Base-by-base conservation (phyloP, 129 eudicot genomes). In the Lactuca sativa region DNA sequence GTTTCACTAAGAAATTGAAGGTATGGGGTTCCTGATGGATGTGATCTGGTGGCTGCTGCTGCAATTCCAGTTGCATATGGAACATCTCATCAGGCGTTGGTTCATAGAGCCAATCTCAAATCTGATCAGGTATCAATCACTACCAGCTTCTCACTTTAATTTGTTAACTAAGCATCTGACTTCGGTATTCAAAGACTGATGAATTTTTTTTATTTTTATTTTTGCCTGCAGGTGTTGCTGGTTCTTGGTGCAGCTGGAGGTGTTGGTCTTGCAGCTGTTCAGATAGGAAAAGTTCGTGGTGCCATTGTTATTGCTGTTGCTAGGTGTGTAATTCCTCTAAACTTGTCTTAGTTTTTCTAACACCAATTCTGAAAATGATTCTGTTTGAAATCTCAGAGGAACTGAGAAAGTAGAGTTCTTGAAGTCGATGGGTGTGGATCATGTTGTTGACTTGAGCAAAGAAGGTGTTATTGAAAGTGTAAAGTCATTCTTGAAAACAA, bases 161-260 rank as follows among this genome's bases (percentile, higher is more conserved):
- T 33, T 69, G 63, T 63, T 15, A 1, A 40, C n/a, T n/a, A n/a
- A n/a, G n/a, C n/a, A n/a, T n/a, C n/a, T n/a, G n/a, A n/a, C n/a
- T n/a, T n/a, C n/a, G n/a, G n/a, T n/a, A n/a, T n/a, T n/a, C n/a
- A n/a, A n/a, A n/a, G n/a, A n/a, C n/a, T n/a, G n/a, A n/a, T n/a
- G n/a, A n/a, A n/a, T n/a, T n/a, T n/a, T n/a, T n/a, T n/a, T n/a
- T n/a, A n/a, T n/a, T n/a, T n/a, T n/a, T n/a, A n/a, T n/a, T n/a
- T n/a, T n/a, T n/a, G n/a, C n/a, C n/a, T 82, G 71, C 78, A 92
- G 97, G 99, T 95, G 48, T 70, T 95, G 82, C 77, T 95, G 72
- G 99, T 95, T 78, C 97, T 95, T 60, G 99, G 99, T 65, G 99
- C 99, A 34, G 99, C 99, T 17, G 99, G 99, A 80, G 99, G 99